Conservation (phyloP, 2,329 filamentous ascomycete species). For the Scedosporium boydii region DNA sequence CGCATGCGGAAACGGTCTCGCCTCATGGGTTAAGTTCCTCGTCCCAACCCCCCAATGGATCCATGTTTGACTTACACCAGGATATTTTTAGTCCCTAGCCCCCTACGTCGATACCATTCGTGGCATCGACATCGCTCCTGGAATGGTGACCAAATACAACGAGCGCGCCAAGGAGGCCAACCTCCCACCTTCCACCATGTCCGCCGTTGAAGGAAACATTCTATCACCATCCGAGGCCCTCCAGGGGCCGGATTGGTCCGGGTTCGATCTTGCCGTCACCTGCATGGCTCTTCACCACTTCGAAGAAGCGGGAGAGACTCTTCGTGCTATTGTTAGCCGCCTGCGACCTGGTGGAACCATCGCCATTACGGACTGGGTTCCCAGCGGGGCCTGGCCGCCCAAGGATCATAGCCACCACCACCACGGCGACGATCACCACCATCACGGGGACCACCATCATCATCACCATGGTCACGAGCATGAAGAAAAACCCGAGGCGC, state of each 20-base stretch:
- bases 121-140: slow-evolving; percentile 24
- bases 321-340: slow-evolving; percentile 17
- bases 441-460: too few species aligned
- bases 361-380: slow-evolving; percentile 26
- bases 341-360: slow-evolving; percentile 20
- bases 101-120: slow-evolving; percentile 19
- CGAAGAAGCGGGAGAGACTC: slow-evolving; percentile 17
- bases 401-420: slow-evolving; percentile 19
- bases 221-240: slow-evolving; percentile 14
- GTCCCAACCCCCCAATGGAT: not conserved
- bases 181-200: slow-evolving; percentile 15
- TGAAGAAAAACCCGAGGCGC: slow-evolving; percentile 24
- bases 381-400: slow-evolving; percentile 47
- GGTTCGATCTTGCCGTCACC: slow-evolving; percentile 24
- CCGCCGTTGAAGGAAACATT: slow-evolving; percentile 21
- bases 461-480: slow-evolving; percentile 16
- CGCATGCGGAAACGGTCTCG: slow-evolving; percentile 20
- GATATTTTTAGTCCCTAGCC: slow-evolving; percentile 18
- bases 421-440: too few species aligned
- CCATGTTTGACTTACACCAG: not conserved
- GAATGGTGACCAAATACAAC: slow-evolving; percentile 23
- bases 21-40: slow-evolving; percentile 15
- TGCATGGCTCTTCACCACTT: slow-evolving; percentile 27
- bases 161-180: slow-evolving; percentile 15
- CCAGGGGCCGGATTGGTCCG: slow-evolving; percentile 12